These are phyloP conservation scores for Microbotryum silenes-acaulis DNA, from an alignment of 1,284 basidiomycete genomes.

Conservation along the genomic window DNA sequence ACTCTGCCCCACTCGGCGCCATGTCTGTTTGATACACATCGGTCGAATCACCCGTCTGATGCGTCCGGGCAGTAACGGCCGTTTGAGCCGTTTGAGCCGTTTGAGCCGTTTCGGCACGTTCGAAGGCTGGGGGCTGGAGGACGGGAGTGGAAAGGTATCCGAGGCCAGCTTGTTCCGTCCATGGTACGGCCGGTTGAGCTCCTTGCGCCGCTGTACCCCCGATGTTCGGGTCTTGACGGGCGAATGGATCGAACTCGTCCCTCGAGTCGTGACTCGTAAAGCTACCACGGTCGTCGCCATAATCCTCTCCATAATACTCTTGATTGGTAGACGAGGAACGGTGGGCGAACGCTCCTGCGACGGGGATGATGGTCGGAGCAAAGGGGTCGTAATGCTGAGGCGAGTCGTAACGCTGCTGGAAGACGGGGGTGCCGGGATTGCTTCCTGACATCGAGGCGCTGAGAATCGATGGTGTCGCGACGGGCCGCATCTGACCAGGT, in stretches of 20 bases:
- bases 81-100: not conserved
- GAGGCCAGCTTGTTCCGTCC: not conserved
- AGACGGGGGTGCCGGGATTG: not conserved
- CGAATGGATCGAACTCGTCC: not conserved
- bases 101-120: not conserved
- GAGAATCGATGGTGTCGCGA: slow-evolving; percentile 10
- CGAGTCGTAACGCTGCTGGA: not conserved
- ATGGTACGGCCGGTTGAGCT: not conserved
- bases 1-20: not conserved
- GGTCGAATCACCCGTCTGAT: not conserved
- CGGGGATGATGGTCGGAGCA: slow-evolving; percentile 17
- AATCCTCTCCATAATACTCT: slow-evolving; percentile 15
- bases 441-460: not conserved
- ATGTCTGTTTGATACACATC: not conserved
- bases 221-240: not conserved
- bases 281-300: not conserved
- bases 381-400: slow-evolving; percentile 17
- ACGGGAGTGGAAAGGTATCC: too few relatives aligned
- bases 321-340: slow-evolving; percentile 3
- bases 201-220: not conserved
- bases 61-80: not conserved
- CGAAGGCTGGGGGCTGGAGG: not conserved
- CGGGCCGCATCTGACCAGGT: slow-evolving; percentile 15
- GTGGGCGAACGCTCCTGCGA: slow-evolving; percentile 7
- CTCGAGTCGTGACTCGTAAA: not conserved